Base-by-base conservation (phyloP, 2,329 filamentous ascomycete species). In the Sodiomyces alkalinus region DNA sequence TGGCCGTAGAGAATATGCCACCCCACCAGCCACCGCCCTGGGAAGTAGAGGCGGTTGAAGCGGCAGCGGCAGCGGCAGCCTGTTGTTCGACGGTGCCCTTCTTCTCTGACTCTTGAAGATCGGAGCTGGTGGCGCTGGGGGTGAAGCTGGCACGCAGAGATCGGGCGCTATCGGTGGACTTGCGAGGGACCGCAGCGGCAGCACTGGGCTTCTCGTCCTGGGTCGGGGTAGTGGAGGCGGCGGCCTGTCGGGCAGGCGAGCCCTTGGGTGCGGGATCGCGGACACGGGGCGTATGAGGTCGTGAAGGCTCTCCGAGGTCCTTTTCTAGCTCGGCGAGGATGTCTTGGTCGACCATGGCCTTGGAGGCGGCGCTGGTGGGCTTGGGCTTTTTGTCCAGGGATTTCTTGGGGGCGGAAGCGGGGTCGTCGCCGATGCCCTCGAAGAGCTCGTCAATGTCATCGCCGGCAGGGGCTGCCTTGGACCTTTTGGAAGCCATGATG, bases 251-350 rank as follows among this genome's bases (percentile, higher is more conserved):
- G 13, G 62, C 62, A 18, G 63, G 53, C 25, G 61, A 57, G 18
- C 52, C 47, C 38, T 53, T 54, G 20, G 54, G 47, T 12, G 55
- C 51, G 31, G 59, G 52, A 35, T 65, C 71, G 40, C 70, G 68
- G 47, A 73, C 51, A 41, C 81, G 79, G 21, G 87, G 90, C 2
- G 87, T 96, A 44, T 81, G 77, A 11, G 87, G 81, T 26, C 86
- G 74, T 38, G 74, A 74, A 18, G 80, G 68, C 45, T 76, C 63
- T 49, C 80, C 34, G 13, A 37, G 27, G 16, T 38, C 36, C 29
- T 76, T 75, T 50, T 92, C 82, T 35, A 96, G 70, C 43, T 94
- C 86, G 36, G 85, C 85, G 21, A 96, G 68, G 33, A 87, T 73
- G 48, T 93, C 85, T 41, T 81, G 68, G 43, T 76, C 66, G 41